These are phyloP conservation scores for Bjerkandera adusta DNA, from an alignment of 1,284 basidiomycete species.

Conservation along the genomic window DNA sequence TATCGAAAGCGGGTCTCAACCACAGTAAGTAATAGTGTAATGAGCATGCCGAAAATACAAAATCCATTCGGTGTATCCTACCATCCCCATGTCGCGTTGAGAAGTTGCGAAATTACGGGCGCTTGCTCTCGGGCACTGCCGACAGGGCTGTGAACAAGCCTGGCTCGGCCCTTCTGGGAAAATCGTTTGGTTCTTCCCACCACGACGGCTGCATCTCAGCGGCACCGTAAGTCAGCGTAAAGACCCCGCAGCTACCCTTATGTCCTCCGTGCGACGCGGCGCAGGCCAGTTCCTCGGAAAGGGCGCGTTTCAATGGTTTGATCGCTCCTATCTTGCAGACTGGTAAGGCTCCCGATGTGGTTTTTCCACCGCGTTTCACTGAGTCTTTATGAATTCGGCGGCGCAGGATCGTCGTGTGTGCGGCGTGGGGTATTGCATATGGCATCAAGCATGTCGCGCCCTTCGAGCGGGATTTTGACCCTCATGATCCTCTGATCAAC, in stretches of 20 bases:
- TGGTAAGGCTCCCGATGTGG: slow-evolving; percentile 26
- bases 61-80: no score
- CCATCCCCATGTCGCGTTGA: no score
- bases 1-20: no score
- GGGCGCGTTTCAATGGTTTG: slow-evolving; percentile 47
- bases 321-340: slow-evolving; percentile 35
- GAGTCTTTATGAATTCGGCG: neutral
- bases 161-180: no score
- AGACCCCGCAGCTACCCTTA: neutral
- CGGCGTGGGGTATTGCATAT: slow-evolving; percentile 44
- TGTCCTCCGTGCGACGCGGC: no score
- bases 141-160: no score
- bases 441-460: slow-evolving; percentile 40
- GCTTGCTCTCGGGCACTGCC: no score
- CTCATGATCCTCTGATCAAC: slow-evolving; percentile 50
- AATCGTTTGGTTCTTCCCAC: no score
- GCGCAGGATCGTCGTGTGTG: slow-evolving; percentile 43
- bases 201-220: no score
- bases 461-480: slow-evolving; percentile 52
- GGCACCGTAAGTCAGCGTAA: neutral
- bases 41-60: no score
- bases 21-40: no score
- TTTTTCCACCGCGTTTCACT: neutral
- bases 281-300: slow-evolving; percentile 19
- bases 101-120: no score